Conservation (phyloP, 164 flowering plant genomes). For the Berberis vulgaris region DNA sequence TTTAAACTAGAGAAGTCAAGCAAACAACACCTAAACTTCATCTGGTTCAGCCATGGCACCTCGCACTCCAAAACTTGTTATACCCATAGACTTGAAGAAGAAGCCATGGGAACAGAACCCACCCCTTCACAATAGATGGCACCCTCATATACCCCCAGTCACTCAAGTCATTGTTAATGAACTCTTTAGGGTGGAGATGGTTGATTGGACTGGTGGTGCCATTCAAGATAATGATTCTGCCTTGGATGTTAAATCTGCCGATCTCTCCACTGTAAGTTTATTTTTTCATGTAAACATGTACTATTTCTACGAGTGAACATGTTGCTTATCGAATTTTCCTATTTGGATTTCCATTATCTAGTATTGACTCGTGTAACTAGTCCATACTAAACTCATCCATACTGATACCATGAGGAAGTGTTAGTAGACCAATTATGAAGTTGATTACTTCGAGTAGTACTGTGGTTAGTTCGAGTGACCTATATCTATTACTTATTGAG, state of each 20-base stretch:
- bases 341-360: too few species aligned
- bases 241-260: constrained; percentile 46
- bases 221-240: constrained; percentile 57
- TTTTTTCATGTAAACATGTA: not conserved
- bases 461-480: too few species aligned
- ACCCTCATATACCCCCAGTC: constrained; percentile 70
- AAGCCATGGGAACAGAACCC: constrained; percentile 71
- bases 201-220: constrained; percentile 78
- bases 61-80: constrained; percentile 51
- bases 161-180: constrained; percentile 52
- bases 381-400: too few species aligned
- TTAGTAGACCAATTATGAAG: too few species aligned
- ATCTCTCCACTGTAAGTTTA: constrained; percentile 66
- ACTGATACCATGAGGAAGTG: too few species aligned
- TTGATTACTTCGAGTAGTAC: too few species aligned
- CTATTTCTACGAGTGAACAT: not conserved
- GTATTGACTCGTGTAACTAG: too few species aligned
- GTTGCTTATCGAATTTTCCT: too few species aligned
- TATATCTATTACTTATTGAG: not conserved
- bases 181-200: constrained; percentile 67
- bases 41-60: constrained; percentile 50
- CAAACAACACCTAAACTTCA: not conserved
- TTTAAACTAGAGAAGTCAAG: too few species aligned
- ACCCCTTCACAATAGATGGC: constrained; percentile 94
- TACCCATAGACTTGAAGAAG: constrained; percentile 59